phyloP scores from a whole-genome alignment of 768 basidiomycete genomes.

The Boletus fagicola region DNA sequence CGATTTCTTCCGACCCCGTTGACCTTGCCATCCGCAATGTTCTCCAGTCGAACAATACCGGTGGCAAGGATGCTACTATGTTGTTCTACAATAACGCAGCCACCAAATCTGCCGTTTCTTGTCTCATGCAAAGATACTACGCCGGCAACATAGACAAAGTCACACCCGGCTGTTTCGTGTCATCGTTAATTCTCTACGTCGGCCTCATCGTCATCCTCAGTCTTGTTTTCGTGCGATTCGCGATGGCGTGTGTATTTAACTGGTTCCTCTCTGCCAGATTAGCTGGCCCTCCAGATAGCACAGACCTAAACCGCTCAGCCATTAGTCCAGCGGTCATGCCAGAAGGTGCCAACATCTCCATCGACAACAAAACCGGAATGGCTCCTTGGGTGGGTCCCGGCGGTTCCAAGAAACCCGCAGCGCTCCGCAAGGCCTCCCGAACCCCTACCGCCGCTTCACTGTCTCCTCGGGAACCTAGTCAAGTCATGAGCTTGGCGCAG shows the following conservation, averaged over 20 bases:
- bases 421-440: conserved; percentile 37
- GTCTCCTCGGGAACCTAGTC: conserved; percentile 43
- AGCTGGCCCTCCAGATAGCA: conserved; percentile 70
- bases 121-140: conserved; percentile 80
- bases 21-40: conserved; percentile 82
- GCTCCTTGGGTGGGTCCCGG: conserved; percentile 85
- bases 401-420: conserved; percentile 50
- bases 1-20: conserved; percentile 71
- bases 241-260: conserved; percentile 95
- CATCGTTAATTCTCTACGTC: conserved; percentile 83
- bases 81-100: conserved; percentile 73
- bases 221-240: conserved; percentile 87
- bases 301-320: conserved; percentile 73
- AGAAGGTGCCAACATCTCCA: conserved; percentile 90
- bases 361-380: conserved; percentile 87
- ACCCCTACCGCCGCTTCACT: conserved; percentile 47
- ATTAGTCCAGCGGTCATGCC: conserved; percentile 97
- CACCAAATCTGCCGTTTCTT: conserved; percentile 68
- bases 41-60: conserved; percentile 41
- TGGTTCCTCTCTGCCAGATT: conserved; percentile 91
- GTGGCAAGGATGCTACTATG: conserved; percentile 88
- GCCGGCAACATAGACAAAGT: conserved; percentile 97
- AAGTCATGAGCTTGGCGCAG: conserved; percentile 74
- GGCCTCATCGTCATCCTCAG: conserved; percentile 89
- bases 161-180: conserved; percentile 93